These are phyloP conservation scores for Strobilomyces confusus DNA, from an alignment of 768 basidiomycete genomes.

Conservation along the genomic window DNA sequence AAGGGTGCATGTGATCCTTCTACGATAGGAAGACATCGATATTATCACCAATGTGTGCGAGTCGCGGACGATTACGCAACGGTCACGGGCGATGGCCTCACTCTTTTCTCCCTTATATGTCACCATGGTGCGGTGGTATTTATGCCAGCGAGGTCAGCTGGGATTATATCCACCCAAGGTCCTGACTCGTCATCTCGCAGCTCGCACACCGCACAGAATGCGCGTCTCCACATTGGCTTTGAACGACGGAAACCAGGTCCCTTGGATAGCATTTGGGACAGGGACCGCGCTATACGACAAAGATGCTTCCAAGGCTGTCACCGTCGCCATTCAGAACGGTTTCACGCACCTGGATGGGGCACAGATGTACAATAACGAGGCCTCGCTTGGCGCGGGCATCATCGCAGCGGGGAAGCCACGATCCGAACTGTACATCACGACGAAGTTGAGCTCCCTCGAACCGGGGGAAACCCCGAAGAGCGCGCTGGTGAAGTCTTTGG, in stretches of 20 bases:
- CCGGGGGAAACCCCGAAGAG: constrained; percentile 45
- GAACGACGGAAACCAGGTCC: constrained; percentile 51
- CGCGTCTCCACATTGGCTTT: constrained; percentile 37
- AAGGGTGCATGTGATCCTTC: too few species aligned
- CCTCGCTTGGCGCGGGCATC: constrained; percentile 48
- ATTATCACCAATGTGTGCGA: too few species aligned
- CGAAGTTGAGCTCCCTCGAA: constrained; percentile 40
- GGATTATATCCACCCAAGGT: background rate
- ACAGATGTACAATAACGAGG: constrained; percentile 56
- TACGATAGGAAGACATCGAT: too few species aligned
- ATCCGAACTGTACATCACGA: constrained; percentile 58
- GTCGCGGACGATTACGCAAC: background rate
- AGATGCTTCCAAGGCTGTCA: constrained; percentile 40
- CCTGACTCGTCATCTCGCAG: constrained; percentile 5
- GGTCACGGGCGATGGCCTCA: constrained; percentile 13
- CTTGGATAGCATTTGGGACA: constrained; percentile 61
- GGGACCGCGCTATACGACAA: constrained; percentile 49
- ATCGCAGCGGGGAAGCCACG: constrained; percentile 47
- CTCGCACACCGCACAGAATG: constrained; percentile 16
- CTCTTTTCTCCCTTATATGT: background rate
- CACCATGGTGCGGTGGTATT: constrained; percentile 7
- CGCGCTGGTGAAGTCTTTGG: constrained; percentile 49
- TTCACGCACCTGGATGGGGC: constrained; percentile 65
- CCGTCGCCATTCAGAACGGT: constrained; percentile 49
- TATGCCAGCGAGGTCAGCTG: background rate